A percentile compares a stretch with the other conserved stretches of the same genome.
Conservation (phyloP, 345 rosid genomes). For the Euphorbia peplus region DNA sequence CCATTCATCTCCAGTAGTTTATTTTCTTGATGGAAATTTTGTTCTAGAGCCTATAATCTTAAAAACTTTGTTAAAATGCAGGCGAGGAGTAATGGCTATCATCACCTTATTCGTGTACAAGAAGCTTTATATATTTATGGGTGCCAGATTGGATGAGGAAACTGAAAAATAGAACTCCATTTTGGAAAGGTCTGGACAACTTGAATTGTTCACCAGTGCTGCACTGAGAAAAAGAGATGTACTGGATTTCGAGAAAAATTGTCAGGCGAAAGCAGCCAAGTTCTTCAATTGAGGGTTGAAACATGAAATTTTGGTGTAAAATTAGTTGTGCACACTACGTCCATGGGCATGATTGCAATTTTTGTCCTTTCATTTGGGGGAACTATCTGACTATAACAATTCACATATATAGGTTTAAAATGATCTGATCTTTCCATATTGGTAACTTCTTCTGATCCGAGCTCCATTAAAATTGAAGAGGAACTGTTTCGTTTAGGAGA, state of each 20-base stretch:
- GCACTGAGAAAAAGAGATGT: neutral
- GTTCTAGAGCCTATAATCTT: neutral
- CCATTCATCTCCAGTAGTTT: slow-evolving; percentile 9
- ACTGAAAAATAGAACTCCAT: neutral
- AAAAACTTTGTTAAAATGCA: slow-evolving; percentile 25
- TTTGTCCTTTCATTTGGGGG: neutral
- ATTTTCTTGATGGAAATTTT: neutral
- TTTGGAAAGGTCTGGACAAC: neutral
- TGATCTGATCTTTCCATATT: no score
- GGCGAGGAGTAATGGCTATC: slow-evolving; percentile 30
- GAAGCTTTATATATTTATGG: neutral
- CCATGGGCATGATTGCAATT: neutral
- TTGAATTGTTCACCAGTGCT: neutral
- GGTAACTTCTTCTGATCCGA: no score
- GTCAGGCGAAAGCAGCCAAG: neutral
- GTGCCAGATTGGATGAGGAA: neutral
- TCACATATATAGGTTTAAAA: no score
- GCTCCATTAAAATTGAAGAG: no score
- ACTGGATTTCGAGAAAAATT: neutral
- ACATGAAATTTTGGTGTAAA: slow-evolving; percentile 6
- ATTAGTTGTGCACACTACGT: neutral
- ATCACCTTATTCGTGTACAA: neutral
- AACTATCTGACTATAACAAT: no score
- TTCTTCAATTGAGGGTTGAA: neutral
- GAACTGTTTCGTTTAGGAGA: no score